phyloP scores from a whole-genome alignment of 2,329 filamentous ascomycete genomes.

The Fusarium napiforme region DNA sequence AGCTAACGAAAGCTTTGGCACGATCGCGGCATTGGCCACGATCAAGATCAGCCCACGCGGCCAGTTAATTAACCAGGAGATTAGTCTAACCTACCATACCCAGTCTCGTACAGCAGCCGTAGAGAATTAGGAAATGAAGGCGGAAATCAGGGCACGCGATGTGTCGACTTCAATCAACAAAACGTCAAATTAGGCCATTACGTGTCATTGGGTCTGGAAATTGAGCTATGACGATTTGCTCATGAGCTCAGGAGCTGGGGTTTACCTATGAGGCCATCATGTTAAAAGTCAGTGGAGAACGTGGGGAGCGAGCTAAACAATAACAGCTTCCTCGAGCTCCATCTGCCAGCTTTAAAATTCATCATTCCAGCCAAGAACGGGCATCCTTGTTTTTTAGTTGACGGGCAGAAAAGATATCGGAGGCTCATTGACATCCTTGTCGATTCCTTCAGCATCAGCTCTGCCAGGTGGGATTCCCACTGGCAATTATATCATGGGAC shows the following conservation, averaged over 20 bases:
- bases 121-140: background rate
- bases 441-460: conserved; percentile 4
- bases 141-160: conserved; percentile 27
- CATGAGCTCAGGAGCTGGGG: conserved; percentile 9
- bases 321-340: conserved; percentile 3
- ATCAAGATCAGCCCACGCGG: conserved; percentile 32
- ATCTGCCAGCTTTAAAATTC: conserved; percentile 7
- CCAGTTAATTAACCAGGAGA: conserved; percentile 2
- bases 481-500: conserved; percentile 20
- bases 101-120: background rate
- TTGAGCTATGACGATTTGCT: conserved; percentile 28
- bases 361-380: conserved; percentile 39
- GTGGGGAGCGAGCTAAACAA: conserved; percentile 18
- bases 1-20: conserved; percentile 31
- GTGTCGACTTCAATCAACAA: background rate
- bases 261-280: conserved; percentile 31
- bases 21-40: conserved; percentile 29
- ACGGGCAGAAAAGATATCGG: conserved; percentile 6
- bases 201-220: conserved; percentile 24
- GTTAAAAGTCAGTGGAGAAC: conserved; percentile 34
- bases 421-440: conserved; percentile 28
- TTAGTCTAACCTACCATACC: background rate
- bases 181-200: conserved; percentile 30
- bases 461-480: background rate
- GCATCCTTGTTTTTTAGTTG: conserved; percentile 29